Conservation (phyloP, 192 early-diverging fungal species). For the Funneliformis mosseae region DNA sequence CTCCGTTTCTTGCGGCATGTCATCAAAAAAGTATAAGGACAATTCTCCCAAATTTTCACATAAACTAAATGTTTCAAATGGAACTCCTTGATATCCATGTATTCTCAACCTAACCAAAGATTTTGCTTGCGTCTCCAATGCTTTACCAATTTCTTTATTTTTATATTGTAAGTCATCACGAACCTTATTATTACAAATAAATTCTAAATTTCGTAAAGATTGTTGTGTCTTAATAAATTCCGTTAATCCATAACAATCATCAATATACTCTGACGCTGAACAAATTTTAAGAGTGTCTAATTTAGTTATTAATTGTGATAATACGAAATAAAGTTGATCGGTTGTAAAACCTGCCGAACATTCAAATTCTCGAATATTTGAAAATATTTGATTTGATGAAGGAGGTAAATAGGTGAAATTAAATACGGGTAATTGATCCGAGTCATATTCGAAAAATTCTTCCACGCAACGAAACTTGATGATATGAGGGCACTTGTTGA, state of each 20-base stretch:
- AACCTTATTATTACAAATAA: not conserved
- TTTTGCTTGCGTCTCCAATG: not conserved
- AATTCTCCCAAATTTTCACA: not conserved
- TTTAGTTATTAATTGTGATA: not conserved
- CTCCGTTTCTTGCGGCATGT: not conserved
- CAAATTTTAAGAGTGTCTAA: not conserved
- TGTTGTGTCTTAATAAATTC: not conserved
- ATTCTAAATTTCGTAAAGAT: not conserved
- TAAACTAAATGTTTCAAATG: not conserved
- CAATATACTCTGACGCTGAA: not conserved
- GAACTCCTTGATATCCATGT: not conserved
- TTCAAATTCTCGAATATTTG: not conserved
- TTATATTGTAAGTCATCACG: not conserved
- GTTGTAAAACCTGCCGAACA: not conserved
- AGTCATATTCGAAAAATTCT: not conserved
- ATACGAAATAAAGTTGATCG: not conserved
- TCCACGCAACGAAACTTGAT: not conserved
- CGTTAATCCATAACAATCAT: not conserved
- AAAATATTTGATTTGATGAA: not conserved
- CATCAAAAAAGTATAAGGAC: not conserved
- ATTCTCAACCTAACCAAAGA: not conserved
- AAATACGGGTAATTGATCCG: not conserved
- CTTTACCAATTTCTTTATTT: not conserved
- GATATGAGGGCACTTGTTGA: not conserved
- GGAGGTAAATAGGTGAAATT: not conserved